Base-by-base conservation (phyloP, 2,329 filamentous ascomycete genomes). In the Hortaea werneckii region DNA sequence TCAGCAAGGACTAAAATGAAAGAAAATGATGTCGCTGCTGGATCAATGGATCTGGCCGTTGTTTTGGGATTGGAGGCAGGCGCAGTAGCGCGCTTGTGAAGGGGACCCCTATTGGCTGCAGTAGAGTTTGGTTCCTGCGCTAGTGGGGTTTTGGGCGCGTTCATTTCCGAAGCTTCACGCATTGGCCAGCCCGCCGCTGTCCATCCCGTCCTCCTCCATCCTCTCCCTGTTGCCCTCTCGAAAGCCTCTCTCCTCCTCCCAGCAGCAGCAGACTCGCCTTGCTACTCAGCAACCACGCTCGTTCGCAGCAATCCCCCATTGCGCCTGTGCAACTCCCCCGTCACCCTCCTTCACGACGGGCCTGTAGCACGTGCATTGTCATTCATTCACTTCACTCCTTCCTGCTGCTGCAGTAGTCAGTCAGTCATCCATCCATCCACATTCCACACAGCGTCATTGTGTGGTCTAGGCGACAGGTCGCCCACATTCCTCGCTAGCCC, bases 301-400 rank as follows among this genome's bases (percentile, higher is more conserved):
- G 11, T 39, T 39, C 32, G 9, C 32, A 35, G 9, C 32, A 20
- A 20, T 20, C 32, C n/a, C 32, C 8, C 20, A 39, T 26, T 8
- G 37, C 37, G 37, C 11, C 37, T 39, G 37, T 39, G 37, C 37
- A 39, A 13, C 9, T 39, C 10, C 41, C 50, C 46, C 48, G 45
- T 47, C 47, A 45, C 51, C 51, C 50, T 55, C 51, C 41, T 50
- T 55, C 43, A 51, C 41, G 51, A 49, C 44, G 46, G 47, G 51
- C 49, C 47, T 37, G 26, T 29, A 29, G 34, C 27, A 27, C 42
- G 29, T 11, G 45, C 47, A 44, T 43, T 30, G 42, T 46, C 51
- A 38, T 39, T 54, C 51, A 26, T 54, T 53, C 43, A 26, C 38
- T 52, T 39, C 37, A 40, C 34, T 40, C 34, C 29, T 29, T 30